A percentile compares a stretch with the other conserved stretches of the same genome.
These are phyloP conservation scores for Forsythia suspensa DNA, from an alignment of 257 asterid species.

Conservation along the genomic window DNA sequence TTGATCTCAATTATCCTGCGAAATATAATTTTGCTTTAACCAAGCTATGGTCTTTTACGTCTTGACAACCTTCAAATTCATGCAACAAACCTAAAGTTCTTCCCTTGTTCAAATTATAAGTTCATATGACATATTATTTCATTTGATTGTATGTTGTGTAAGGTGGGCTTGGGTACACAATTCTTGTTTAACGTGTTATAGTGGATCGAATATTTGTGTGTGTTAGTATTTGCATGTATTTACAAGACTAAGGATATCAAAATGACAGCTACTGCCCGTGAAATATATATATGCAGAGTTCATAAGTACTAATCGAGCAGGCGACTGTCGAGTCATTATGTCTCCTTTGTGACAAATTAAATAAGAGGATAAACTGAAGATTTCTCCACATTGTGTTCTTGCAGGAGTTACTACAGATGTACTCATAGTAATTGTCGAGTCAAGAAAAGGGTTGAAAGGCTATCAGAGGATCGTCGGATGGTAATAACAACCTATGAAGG, in stretches of 20 bases:
- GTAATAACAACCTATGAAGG: conserved; percentile 98
- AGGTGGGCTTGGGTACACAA: too few species aligned
- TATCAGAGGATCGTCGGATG: conserved; percentile 92
- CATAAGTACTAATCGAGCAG: not conserved
- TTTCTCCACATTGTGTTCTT: not conserved
- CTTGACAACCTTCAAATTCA: not conserved
- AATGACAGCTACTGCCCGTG: too few species aligned
- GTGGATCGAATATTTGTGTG: too few species aligned
- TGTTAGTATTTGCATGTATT: too few species aligned
- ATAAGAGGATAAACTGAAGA: not conserved
- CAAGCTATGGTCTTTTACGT: not conserved
- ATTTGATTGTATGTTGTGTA: too few species aligned
- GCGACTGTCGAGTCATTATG: not conserved
- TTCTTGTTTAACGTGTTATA: too few species aligned
- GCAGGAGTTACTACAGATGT: conserved; percentile 93
- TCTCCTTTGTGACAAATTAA: not conserved
- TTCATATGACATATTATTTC: too few species aligned
- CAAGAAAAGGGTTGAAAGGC: conserved; percentile 90
- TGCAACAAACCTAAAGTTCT: not conserved
- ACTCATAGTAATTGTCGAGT: conserved; percentile 87
- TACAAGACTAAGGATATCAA: too few species aligned
- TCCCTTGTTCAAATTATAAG: not conserved
- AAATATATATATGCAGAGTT: too few species aligned
- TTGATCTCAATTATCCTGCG: not conserved
- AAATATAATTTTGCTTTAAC: too few species aligned